A percentile compares a stretch with the other conserved stretches of the same genome.
These are phyloP conservation scores for Pseudocercospora fuligena DNA, from an alignment of 2,329 filamentous ascomycete species.

Conservation along the genomic window DNA sequence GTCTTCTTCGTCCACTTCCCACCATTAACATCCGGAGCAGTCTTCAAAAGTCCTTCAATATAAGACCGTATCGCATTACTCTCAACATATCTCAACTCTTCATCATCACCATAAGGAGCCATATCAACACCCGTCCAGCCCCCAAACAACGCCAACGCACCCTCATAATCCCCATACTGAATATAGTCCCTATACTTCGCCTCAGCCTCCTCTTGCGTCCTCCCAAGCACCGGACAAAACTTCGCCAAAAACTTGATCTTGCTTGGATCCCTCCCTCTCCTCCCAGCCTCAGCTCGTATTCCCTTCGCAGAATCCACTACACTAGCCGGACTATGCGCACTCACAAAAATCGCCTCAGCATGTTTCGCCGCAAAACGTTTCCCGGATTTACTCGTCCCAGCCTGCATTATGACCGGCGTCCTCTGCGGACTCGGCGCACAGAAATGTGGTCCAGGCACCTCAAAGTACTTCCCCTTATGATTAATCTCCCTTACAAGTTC, in stretches of 20 bases:
- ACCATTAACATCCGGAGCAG: constrained; percentile 59
- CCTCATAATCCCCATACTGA: constrained; percentile 66
- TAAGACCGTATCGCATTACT: constrained; percentile 64
- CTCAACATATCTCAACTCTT: constrained; percentile 66
- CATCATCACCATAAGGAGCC: constrained; percentile 63
- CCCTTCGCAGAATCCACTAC: constrained; percentile 67
- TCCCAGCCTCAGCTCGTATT: constrained; percentile 61
- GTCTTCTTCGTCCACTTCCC: constrained; percentile 74
- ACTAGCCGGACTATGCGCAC: constrained; percentile 65
- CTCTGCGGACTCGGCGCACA: constrained; percentile 70
- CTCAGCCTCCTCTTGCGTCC: constrained; percentile 68
- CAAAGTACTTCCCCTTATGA: constrained; percentile 68
- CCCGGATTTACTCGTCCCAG: constrained; percentile 69
- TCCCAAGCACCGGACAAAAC: constrained; percentile 67
- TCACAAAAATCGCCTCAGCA: constrained; percentile 73
- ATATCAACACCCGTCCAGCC: constrained; percentile 76
- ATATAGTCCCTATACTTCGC: constrained; percentile 67
- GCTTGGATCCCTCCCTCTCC: constrained; percentile 61
- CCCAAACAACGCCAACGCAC: constrained; percentile 71
- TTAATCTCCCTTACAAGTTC: constrained; percentile 67
- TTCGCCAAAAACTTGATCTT: constrained; percentile 72
- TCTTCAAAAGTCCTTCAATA: constrained; percentile 61
- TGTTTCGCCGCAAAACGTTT: constrained; percentile 71
- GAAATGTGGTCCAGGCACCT: constrained; percentile 68
- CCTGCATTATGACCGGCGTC: constrained; percentile 71